Evolutionary conservation across 805 yeast genomes (phyloP).

Genomic region (Naumovozyma castellii): DNA sequence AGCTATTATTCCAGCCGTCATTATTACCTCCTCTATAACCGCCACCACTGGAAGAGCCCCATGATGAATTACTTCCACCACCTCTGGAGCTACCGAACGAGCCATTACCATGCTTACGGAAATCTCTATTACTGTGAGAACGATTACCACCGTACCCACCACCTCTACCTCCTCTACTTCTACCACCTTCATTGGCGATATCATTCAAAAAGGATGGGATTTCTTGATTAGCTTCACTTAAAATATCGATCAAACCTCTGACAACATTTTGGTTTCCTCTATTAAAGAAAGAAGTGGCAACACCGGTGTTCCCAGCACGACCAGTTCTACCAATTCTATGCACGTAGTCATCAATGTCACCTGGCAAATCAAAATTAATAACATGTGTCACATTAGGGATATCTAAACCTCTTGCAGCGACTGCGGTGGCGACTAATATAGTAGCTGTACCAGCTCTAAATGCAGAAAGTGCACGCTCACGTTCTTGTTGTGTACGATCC

Average conservation of each 20-base stretch:
- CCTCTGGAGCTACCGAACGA: slow-evolving; percentile 1
- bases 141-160: slow-evolving; percentile 31
- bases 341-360: slow-evolving; percentile 94
- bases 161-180: slow-evolving; percentile 45
- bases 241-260: slow-evolving; percentile 75
- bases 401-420: slow-evolving; percentile 99
- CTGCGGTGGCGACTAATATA: slow-evolving; percentile 95
- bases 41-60: slow-evolving; percentile 15
- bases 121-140: slow-evolving; percentile 35
- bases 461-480: slow-evolving; percentile 90
- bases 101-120: slow-evolving; percentile 34
- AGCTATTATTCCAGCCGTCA: slow-evolving; percentile 14
- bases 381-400: slow-evolving; percentile 97
- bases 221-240: slow-evolving; percentile 93
- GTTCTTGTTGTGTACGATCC: slow-evolving; percentile 93
- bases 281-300: slow-evolving; percentile 95
- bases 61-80: slow-evolving; percentile 1
- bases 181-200: slow-evolving; percentile 63
- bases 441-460: slow-evolving; percentile 88
- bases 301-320: slow-evolving; percentile 98
- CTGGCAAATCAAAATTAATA: slow-evolving; percentile 91
- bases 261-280: slow-evolving; percentile 82
- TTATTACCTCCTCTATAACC: slow-evolving; percentile 14
- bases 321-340: slow-evolving; percentile 99
- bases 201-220: slow-evolving; percentile 79